phyloP scores from a whole-genome alignment of 805 yeast genomes.

The Candida boidinii region DNA sequence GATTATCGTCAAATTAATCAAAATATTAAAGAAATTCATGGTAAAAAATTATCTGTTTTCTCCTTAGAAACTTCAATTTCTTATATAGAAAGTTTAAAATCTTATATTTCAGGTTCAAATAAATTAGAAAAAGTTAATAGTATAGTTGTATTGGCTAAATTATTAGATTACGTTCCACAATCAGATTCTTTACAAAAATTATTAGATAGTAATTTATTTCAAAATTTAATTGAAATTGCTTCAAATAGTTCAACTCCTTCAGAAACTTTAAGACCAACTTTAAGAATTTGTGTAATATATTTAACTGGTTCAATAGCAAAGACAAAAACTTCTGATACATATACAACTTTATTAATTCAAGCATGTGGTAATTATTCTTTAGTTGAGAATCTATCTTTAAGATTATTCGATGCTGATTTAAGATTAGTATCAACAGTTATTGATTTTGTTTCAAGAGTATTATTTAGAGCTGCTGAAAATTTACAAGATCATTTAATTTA shows the following conservation, averaged over 20 bases:
- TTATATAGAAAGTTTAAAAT: constrained; percentile 20
- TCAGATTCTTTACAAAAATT: constrained; percentile 14
- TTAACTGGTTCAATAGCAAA: constrained; percentile 36
- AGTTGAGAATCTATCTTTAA: constrained; percentile 33
- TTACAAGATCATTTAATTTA: constrained; percentile 33
- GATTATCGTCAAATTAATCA: constrained; percentile 19
- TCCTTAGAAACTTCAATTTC: constrained; percentile 14
- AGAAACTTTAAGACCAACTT: constrained; percentile 16
- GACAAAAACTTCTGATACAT: constrained; percentile 22
- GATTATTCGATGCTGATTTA: constrained; percentile 33
- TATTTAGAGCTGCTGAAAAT: constrained; percentile 32
- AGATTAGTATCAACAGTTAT: constrained; percentile 35
- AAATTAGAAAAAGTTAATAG: constrained; percentile 44
- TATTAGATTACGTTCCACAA: constrained; percentile 37
- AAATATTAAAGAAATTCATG: constrained; percentile 16
- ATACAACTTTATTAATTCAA: constrained; percentile 13
- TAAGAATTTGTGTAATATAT: constrained; percentile 25
- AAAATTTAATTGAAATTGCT: constrained; percentile 14
- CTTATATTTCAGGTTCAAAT: constrained; percentile 35
- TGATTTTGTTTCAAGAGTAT: constrained; percentile 35
- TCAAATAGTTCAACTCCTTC: constrained; percentile 11
- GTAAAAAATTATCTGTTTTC: constrained; percentile 9
- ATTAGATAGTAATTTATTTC: constrained; percentile 17
- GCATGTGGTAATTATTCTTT: constrained; percentile 29
- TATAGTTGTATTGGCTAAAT: constrained; percentile 44